These are phyloP conservation scores for Noccaea bulbosa DNA, from an alignment of 345 rosid genomes.

Conservation along the genomic window DNA sequence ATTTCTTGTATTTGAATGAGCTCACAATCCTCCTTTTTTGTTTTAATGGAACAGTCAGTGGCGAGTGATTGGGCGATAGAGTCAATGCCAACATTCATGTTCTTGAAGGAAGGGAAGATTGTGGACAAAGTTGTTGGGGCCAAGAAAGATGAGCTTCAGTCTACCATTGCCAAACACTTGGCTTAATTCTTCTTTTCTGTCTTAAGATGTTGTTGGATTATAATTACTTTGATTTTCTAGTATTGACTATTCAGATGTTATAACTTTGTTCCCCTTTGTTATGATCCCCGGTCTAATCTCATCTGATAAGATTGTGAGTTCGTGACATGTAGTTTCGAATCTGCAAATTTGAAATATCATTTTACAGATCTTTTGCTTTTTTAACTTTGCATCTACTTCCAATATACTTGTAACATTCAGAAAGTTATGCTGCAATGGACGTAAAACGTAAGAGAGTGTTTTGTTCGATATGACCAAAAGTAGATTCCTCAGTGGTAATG, in stretches of 20 bases:
- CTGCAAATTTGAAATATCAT: neutral
- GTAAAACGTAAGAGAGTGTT: no score
- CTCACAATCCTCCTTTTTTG: neutral
- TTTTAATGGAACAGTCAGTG: conserved; percentile 52
- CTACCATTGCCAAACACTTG: conserved; percentile 62
- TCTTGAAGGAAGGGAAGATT: conserved; percentile 70
- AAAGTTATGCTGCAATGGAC: neutral
- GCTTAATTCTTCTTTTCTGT: conserved; percentile 18
- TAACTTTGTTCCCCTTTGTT: conserved; percentile 10
- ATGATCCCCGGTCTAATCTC: neutral
- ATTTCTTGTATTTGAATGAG: neutral
- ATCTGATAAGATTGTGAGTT: neutral
- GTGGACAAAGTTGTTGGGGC: conserved; percentile 80
- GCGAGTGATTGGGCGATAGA: conserved; percentile 73
- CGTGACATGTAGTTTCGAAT: conserved; percentile 5
- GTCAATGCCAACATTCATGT: conserved; percentile 82
- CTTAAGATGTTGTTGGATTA: conserved; percentile 25
- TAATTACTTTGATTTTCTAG: neutral
- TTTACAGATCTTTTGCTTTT: neutral
- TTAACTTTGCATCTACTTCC: neutral
- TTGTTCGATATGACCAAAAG: no score
- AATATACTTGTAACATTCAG: neutral
- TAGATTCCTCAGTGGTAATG: no score
- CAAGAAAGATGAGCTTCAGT: conserved; percentile 72
- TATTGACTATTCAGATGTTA: neutral